These are phyloP conservation scores for Yamadazyma olivae DNA, from an alignment of 805 yeast genomes.

Conservation along the genomic window DNA sequence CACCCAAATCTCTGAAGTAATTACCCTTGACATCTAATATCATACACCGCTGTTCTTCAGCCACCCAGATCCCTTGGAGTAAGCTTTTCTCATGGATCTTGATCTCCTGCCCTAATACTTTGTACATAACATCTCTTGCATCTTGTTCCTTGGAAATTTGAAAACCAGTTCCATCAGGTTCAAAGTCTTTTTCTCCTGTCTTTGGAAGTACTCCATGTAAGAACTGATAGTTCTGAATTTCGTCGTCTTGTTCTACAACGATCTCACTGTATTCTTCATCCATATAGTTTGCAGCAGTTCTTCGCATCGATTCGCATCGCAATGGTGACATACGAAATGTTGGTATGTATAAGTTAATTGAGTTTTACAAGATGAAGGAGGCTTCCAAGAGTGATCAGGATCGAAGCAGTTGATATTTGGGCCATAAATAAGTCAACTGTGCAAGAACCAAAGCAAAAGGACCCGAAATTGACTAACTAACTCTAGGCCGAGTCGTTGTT, in stretches of 20 bases:
- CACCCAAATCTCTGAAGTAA: slow-evolving; percentile 73
- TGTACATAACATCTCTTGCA: slow-evolving; percentile 70
- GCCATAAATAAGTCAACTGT: no score
- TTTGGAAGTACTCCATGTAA: slow-evolving; percentile 45
- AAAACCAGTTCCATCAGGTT: slow-evolving; percentile 67
- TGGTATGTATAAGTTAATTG: no score
- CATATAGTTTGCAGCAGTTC: no score
- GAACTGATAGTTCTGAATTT: slow-evolving; percentile 33
- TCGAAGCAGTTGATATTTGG: no score
- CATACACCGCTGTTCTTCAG: slow-evolving; percentile 21
- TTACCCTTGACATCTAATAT: slow-evolving; percentile 62
- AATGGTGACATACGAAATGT: no score
- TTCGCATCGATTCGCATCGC: background rate
- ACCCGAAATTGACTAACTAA: no score
- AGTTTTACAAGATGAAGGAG: no score
- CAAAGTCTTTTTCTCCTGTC: slow-evolving; percentile 83
- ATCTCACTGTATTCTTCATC: slow-evolving; percentile 5
- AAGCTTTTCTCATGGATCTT: slow-evolving; percentile 49
- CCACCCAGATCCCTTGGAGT: slow-evolving; percentile 48
- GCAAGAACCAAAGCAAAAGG: no score
- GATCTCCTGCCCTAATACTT: slow-evolving; percentile 44
- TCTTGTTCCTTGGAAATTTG: slow-evolving; percentile 48
- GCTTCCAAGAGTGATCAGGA: no score
- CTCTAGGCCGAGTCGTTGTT: slow-evolving; percentile 41
- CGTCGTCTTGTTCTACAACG: slow-evolving; percentile 19